These are phyloP conservation scores for Ophiostoma quercus DNA, from an alignment of 2,329 filamentous ascomycete species.

Conservation along the genomic window DNA sequence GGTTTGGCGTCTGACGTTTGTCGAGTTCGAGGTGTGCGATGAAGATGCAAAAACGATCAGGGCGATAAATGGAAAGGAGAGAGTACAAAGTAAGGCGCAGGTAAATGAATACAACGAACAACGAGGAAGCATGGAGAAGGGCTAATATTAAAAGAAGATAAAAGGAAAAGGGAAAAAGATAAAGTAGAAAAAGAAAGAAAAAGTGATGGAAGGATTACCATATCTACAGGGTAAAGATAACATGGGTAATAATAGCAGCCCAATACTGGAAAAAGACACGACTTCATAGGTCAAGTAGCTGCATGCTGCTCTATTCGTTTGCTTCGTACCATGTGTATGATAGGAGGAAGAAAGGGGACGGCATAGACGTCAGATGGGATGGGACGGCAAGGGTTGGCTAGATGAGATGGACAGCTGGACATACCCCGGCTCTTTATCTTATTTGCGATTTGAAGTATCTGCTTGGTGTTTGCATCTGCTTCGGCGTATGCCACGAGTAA, in stretches of 20 bases:
- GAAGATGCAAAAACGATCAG: not conserved
- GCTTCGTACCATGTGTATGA: no score
- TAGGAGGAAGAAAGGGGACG: not conserved
- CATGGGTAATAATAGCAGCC: not conserved
- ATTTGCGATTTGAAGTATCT: no score
- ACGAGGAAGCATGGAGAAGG: not conserved
- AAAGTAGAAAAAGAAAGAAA: conserved; percentile 5
- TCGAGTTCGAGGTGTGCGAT: not conserved
- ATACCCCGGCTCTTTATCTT: not conserved
- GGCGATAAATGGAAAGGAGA: not conserved
- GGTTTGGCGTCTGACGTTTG: not conserved
- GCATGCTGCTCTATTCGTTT: no score
- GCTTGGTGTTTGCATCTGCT: no score
- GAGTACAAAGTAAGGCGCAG: not conserved
- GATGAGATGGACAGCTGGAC: not conserved
- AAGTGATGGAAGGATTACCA: not conserved
- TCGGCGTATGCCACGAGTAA: no score
- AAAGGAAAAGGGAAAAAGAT: not conserved
- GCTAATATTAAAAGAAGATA: not conserved
- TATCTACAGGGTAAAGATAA: not conserved
- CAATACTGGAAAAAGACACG: not conserved
- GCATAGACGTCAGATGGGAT: not conserved
- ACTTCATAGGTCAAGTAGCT: not conserved
- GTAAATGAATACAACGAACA: not conserved
- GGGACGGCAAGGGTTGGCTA: conserved; percentile 7